Conservation (phyloP, 345 rosid genomes). For the Melaleuca alternifolia region DNA sequence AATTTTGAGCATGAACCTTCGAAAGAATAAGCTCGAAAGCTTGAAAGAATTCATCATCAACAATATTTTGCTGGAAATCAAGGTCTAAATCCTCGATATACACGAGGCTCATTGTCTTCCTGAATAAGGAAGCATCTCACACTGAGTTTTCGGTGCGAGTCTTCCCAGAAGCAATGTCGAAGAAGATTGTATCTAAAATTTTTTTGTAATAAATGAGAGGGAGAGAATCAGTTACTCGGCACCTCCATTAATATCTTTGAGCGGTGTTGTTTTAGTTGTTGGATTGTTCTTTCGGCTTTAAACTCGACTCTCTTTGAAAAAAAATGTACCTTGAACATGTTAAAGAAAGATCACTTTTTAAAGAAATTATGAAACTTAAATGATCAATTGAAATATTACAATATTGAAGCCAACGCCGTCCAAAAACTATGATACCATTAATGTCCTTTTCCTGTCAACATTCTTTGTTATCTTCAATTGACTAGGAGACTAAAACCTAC, state of each 20-base stretch:
- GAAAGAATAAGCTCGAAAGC: not conserved
- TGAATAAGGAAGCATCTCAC: not conserved
- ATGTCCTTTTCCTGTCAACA: not conserved
- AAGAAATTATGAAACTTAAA: not conserved
- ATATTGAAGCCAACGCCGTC: not conserved
- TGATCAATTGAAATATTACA: not conserved
- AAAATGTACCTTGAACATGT: rapidly evolving
- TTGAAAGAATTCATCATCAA: not conserved
- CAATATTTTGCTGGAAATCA: no score
- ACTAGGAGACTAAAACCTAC: not conserved
- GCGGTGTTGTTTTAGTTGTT: not conserved
- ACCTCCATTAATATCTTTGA: not conserved
- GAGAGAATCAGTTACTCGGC: no score
- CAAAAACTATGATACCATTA: not conserved
- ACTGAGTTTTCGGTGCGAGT: no score
- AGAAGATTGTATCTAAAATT: no score
- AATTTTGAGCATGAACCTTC: not conserved
- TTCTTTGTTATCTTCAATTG: not conserved
- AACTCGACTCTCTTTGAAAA: not conserved
- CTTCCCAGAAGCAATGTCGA: no score
- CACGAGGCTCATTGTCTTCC: not conserved
- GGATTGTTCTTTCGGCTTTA: not conserved
- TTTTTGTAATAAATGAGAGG: no score
- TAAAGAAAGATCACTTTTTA: no score
- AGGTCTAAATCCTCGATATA: no score